These are phyloP conservation scores for Aureobasidium sp. DNA, from an alignment of 2,329 filamentous ascomycete genomes.

Conservation along the genomic window DNA sequence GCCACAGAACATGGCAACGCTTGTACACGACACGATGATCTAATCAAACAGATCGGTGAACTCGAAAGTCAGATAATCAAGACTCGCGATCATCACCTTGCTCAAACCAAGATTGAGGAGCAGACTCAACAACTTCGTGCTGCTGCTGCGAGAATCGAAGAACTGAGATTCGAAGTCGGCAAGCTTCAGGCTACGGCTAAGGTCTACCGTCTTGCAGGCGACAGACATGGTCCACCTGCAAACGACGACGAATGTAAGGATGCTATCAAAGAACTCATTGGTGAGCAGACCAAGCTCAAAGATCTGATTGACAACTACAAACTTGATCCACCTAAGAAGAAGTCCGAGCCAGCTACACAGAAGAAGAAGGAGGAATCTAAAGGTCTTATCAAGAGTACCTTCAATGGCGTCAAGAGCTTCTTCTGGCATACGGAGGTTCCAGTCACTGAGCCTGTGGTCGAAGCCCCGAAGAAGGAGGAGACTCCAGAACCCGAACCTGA, in stretches of 20 bases:
- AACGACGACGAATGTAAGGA: conserved; percentile 8
- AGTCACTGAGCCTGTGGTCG: neutral
- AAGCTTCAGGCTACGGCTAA: neutral
- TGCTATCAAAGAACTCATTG: conserved; percentile 3
- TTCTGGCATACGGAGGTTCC: neutral
- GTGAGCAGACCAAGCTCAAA: conserved; percentile 7
- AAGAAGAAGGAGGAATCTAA: neutral
- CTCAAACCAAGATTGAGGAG: neutral
- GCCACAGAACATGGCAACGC: too few species aligned
- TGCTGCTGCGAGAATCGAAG: neutral
- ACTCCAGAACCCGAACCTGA: neutral
- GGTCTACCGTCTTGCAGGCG: neutral
- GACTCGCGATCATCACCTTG: neutral
- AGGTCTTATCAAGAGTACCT: neutral
- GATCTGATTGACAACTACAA: neutral
- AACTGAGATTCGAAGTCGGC: neutral
- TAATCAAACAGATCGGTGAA: neutral
- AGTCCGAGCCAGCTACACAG: neutral
- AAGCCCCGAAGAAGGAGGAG: neutral
- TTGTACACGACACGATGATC: too few species aligned
- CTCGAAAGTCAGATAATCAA: neutral
- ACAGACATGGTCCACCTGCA: neutral
- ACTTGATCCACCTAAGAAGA: neutral
- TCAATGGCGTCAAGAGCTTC: neutral
- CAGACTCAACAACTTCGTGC: neutral